A percentile compares a stretch with the other conserved stretches of the same genome.
These are phyloP conservation scores for Podospora conica DNA, from an alignment of 495 filamentous ascomycete species.

Conservation along the genomic window DNA sequence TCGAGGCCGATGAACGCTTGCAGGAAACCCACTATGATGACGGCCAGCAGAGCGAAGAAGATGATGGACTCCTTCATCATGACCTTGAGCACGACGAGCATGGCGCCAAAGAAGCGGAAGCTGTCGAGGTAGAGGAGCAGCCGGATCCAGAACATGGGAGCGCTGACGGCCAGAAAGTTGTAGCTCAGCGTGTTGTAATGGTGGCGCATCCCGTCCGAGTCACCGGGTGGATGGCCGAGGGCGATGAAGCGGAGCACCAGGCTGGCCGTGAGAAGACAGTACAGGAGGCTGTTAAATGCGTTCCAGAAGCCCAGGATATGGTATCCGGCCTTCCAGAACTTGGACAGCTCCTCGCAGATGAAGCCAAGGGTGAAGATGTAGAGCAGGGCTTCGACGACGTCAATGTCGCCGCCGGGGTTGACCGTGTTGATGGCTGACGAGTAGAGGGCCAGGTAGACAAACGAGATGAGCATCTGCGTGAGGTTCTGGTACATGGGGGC, in stretches of 20 bases:
- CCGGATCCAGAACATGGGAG: slow-evolving; percentile 96
- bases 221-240: slow-evolving; percentile 49
- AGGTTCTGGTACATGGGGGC: slow-evolving; percentile 87
- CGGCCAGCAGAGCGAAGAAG: slow-evolving; percentile 88
- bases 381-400: slow-evolving; percentile 75
- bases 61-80: slow-evolving; percentile 99
- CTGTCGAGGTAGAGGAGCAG: slow-evolving; percentile 89
- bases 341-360: slow-evolving; percentile 75
- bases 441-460: slow-evolving; percentile 78
- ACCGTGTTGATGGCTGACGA: slow-evolving; percentile 90
- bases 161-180: slow-evolving; percentile 84
- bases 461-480: slow-evolving; percentile 73
- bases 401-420: slow-evolving; percentile 68
- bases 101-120: slow-evolving; percentile 93
- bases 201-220: slow-evolving; percentile 45
- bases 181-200: slow-evolving; percentile 77
- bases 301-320: slow-evolving; percentile 94
- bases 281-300: slow-evolving; percentile 81
- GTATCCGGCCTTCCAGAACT: slow-evolving; percentile 87
- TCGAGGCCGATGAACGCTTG: slow-evolving; percentile 96
- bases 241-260: slow-evolving; percentile 75
- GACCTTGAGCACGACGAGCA: slow-evolving; percentile 93
- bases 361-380: slow-evolving; percentile 94
- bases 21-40: slow-evolving; percentile 84
- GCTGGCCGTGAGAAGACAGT: slow-evolving; percentile 66